phyloP scores from a whole-genome alignment of 176 grass and related monocot genomes.

The Rhynchospora breviuscula region DNA sequence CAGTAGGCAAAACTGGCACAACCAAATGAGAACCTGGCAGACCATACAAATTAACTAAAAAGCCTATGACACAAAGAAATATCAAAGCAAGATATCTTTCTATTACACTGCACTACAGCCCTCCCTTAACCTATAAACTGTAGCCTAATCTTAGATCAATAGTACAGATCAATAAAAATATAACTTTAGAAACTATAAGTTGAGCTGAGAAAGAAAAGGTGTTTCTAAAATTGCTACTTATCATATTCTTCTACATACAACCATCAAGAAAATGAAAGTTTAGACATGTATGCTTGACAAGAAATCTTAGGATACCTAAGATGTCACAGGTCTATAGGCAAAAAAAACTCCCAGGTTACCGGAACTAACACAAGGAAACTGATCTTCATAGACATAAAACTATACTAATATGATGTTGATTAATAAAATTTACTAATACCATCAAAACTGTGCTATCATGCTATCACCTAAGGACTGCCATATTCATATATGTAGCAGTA shows the following conservation, averaged over 20 bases:
- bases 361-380: not conserved
- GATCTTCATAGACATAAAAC: not conserved
- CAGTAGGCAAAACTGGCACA: not conserved
- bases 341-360: not conserved
- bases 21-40: not conserved
- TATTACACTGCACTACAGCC: not conserved
- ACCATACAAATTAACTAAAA: not conserved
- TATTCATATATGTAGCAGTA: not conserved
- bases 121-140: not conserved
- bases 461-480: not conserved
- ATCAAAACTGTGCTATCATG: not conserved
- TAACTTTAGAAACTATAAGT: not conserved
- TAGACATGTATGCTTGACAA: not conserved
- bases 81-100: not conserved
- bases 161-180: not conserved
- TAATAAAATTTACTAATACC: not conserved
- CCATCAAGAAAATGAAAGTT: not conserved
- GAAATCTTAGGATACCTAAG: not conserved
- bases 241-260: not conserved
- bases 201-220: not conserved
- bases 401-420: not conserved
- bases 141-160: not conserved
- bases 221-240: not conserved
- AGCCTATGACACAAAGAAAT: slow-evolving; percentile 3
- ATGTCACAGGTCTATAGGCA: not conserved